These are phyloP conservation scores for Magnaporthiopsis incrustans DNA, from an alignment of 2,329 filamentous ascomycete genomes.

Conservation along the genomic window DNA sequence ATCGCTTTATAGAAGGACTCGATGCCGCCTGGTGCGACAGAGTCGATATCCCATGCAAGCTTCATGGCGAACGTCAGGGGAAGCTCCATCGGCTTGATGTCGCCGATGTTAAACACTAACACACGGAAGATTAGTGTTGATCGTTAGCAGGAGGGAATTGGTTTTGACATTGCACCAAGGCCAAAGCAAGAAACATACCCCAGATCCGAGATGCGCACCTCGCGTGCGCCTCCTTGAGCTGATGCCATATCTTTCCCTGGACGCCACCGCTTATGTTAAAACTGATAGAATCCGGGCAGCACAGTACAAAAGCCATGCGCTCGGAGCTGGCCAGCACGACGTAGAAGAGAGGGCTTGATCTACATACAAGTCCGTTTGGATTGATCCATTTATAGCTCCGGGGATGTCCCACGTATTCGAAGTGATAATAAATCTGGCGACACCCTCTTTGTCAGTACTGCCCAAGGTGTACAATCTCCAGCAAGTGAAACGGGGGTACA, in stretches of 20 bases:
- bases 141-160: too few species aligned
- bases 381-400: slow-evolving; percentile 56
- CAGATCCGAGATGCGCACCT: slow-evolving; percentile 24
- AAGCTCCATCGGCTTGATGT: slow-evolving; percentile 56
- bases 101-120: slow-evolving; percentile 61
- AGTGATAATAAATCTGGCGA: slow-evolving; percentile 39
- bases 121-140: slow-evolving; percentile 25
- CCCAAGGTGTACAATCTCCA: neutral
- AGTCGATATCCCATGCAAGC: slow-evolving; percentile 52
- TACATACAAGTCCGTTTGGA: slow-evolving; percentile 32
- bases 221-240: slow-evolving; percentile 46
- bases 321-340: neutral
- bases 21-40: slow-evolving; percentile 28
- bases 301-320: too few species aligned
- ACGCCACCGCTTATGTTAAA: neutral
- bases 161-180: neutral
- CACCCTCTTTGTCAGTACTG: neutral
- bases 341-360: neutral
- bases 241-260: slow-evolving; percentile 32
- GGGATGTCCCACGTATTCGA: slow-evolving; percentile 55
- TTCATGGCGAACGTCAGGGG: slow-evolving; percentile 62
- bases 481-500: slow-evolving; percentile 4
- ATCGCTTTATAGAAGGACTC: slow-evolving; percentile 24
- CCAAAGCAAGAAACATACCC: neutral
- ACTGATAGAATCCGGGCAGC: too few species aligned